Percentiles rank a stretch among this genome's conserved stretches.
Conservation (phyloP, 148 eudicot species). For the Rhododendron kiyosumense region DNA sequence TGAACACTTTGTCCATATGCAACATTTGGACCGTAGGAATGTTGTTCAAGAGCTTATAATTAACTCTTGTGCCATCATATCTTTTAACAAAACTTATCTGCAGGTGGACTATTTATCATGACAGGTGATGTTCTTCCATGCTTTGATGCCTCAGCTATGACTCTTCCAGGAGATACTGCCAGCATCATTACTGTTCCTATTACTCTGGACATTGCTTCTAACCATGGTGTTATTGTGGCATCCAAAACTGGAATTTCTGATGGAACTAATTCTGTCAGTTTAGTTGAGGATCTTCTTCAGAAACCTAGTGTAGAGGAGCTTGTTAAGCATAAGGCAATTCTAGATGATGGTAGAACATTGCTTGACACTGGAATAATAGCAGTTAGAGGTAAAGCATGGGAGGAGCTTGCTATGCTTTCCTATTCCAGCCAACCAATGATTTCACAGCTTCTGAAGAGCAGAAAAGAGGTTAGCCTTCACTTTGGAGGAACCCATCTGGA, state of each 20-base stretch:
- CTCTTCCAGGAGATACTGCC: constrained; percentile 75
- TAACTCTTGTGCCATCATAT: neutral
- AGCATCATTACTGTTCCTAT: constrained; percentile 96
- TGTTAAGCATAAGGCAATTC: constrained; percentile 61
- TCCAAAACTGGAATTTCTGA: constrained; percentile 38
- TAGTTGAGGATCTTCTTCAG: constrained; percentile 87
- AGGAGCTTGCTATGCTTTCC: constrained; percentile 70
- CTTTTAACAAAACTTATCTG: constrained; percentile 10
- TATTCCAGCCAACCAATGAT: constrained; percentile 66
- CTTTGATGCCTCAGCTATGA: constrained; percentile 87
- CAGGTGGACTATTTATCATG: constrained; percentile 95
- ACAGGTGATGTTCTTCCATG: constrained; percentile 99
- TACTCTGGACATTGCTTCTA: constrained; percentile 90
- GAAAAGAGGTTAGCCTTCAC: constrained; percentile 69
- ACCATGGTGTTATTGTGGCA: constrained; percentile 95
- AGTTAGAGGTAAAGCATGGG: constrained; percentile 93
- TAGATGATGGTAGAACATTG: constrained; percentile 93
- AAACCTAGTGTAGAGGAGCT: constrained; percentile 84
- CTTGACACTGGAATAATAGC: constrained; percentile 98
- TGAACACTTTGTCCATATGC: neutral
- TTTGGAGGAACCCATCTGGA: neutral
- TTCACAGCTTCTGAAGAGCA: constrained; percentile 60
- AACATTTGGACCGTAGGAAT: neutral
- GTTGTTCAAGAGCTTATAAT: neutral
- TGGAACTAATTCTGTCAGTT: constrained; percentile 36